Evolutionary conservation across 2,329 filamentous ascomycete genomes (phyloP), one percentile per base, ranked within the genome.

Genomic region (Trichoderma pleuroti): DNA sequence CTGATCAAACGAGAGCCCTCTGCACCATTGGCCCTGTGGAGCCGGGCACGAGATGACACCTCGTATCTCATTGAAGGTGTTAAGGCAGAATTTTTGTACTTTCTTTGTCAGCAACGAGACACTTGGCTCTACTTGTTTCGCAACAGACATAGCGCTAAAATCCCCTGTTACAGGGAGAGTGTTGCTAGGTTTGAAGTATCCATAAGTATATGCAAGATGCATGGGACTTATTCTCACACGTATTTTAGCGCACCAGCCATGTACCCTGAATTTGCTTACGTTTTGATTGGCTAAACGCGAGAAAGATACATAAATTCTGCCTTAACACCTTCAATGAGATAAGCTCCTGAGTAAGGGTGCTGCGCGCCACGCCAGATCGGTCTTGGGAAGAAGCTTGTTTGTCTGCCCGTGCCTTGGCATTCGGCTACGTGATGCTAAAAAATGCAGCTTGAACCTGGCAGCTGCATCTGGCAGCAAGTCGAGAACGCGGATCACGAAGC

Each of bases 301-400:
- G 16, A 42, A 42, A 14, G 39, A 18, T n/a, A 46, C 42, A 46
- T 46, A 16, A 18, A 42, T 8, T 12, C 36, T 42, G 36, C 36
- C 36, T 16, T n/a, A n/a, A n/a, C n/a, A n/a, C n/a, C n/a, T n/a
- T n/a, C n/a, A n/a, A n/a, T n/a, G n/a, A n/a, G n/a, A n/a, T 49
- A 68, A 68, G 56, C 65, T 68, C 54, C 65, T 68, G 56, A 60
- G 39, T 36, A 68, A 60, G 56, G 56, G 16, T 34, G 34, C 39
- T 36, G 54, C n/a, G 56, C 54, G 34, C 65, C 65, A 68, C 28
- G 36, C 65, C 65, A 68, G 65, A 68, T 68, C 65, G 65, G 56
- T 68, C 54, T 61, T 68, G 39, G 36, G 65, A 61, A 68, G 65
- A 68, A 68, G 65, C 65, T 68, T 68, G 65, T 60, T 68, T 68